Evolutionary conservation across 257 asterid genomes (phyloP).

Genomic region (Thymus mandschuricus): DNA sequence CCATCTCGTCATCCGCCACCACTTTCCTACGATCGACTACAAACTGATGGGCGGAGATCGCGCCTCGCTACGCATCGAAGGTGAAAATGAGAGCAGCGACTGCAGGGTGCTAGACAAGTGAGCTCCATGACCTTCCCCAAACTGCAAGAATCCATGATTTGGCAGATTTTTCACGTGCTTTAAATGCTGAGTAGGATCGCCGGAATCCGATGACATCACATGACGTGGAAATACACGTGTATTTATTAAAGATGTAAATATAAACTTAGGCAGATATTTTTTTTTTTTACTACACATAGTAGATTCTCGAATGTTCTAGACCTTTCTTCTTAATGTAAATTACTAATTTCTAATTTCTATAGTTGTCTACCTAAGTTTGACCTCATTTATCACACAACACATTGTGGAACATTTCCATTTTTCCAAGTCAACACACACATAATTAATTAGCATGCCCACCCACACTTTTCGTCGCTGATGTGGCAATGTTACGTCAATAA

Average conservation of each 20-base stretch:
- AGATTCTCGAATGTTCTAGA: background rate
- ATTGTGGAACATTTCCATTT: background rate
- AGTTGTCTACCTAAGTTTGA: slow-evolving; percentile 20
- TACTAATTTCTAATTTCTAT: background rate
- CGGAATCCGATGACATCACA: too few species aligned
- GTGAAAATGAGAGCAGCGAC: slow-evolving; percentile 13
- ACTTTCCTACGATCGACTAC: too few species aligned
- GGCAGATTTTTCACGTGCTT: too few species aligned
- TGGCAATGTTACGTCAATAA: too few species aligned
- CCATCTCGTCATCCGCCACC: too few species aligned
- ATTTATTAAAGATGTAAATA: too few species aligned
- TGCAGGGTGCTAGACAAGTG: background rate
- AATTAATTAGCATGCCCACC: background rate
- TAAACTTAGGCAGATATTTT: too few species aligned
- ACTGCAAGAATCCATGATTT: too few species aligned
- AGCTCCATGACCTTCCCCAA: background rate
- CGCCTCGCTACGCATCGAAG: slow-evolving; percentile 8
- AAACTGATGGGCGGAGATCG: background rate
- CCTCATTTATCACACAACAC: background rate
- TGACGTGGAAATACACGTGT: too few species aligned
- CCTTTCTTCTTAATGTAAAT: too few species aligned
- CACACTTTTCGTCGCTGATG: background rate
- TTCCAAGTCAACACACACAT: background rate
- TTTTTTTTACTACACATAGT: too few species aligned
- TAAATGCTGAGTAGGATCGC: too few species aligned